phyloP scores from a whole-genome alignment of 2,329 filamentous ascomycete species.

The Fusarium circinatum region DNA sequence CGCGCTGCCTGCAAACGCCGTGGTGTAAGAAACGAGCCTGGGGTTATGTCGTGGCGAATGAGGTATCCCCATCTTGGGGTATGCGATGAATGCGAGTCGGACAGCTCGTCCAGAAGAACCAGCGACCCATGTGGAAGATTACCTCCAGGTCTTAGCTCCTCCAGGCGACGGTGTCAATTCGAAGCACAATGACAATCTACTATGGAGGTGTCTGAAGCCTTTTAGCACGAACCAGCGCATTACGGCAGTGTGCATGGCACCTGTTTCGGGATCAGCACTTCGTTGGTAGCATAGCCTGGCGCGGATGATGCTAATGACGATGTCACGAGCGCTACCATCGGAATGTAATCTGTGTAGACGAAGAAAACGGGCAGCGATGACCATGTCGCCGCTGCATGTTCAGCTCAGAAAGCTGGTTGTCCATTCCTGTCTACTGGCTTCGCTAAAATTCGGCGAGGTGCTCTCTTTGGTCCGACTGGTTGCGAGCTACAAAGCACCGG shows the following conservation, averaged over 20 bases:
- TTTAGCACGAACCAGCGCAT: not conserved
- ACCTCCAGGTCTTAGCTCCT: not conserved
- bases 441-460: not conserved
- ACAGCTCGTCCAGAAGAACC: not conserved
- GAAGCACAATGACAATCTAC: not conserved
- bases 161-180: not conserved
- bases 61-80: not conserved
- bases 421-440: not conserved
- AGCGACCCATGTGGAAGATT: not conserved
- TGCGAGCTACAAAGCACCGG: too few relatives aligned
- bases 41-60: not conserved
- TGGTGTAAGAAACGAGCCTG: not conserved
- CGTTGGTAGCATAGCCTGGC: too few relatives aligned
- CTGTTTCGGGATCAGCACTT: not conserved
- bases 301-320: not conserved
- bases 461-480: not conserved
- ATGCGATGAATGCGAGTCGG: not conserved
- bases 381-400: too few relatives aligned
- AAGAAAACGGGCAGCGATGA: not conserved
- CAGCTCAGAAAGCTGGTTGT: not conserved
- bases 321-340: not conserved
- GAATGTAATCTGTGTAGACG: too few relatives aligned
- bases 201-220: not conserved
- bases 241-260: not conserved
- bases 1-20: not conserved